Evolutionary conservation across 805 yeast genomes (phyloP).

Genomic region (Maudiozyma turicensis): DNA sequence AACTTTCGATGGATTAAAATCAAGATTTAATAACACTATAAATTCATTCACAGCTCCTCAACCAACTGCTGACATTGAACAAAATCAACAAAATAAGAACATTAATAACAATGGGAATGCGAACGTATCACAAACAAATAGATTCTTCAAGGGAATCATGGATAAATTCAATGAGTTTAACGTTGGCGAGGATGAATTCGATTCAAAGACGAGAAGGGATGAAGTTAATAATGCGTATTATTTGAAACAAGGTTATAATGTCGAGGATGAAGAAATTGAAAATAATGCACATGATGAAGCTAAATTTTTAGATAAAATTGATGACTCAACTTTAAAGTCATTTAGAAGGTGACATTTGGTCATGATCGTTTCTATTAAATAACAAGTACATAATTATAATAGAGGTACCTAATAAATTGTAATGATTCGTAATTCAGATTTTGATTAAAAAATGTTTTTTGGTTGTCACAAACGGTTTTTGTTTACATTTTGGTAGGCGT

Average conservation of each 20-base stretch:
- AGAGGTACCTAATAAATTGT: too few species aligned
- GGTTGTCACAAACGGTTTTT: too few species aligned
- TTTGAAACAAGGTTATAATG: slow-evolving; percentile 19
- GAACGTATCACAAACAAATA: background rate
- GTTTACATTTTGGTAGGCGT: too few species aligned
- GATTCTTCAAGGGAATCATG: slow-evolving; percentile 14
- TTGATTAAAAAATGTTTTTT: too few species aligned
- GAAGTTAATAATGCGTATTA: slow-evolving; percentile 13
- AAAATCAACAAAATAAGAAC: background rate
- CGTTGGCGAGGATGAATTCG: slow-evolving; percentile 25
- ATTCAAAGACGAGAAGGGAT: slow-evolving; percentile 9
- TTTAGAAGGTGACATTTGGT: background rate
- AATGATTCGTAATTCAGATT: too few species aligned
- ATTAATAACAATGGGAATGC: background rate
- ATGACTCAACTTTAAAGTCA: background rate
- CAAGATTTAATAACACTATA: background rate
- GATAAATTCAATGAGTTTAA: slow-evolving; percentile 27
- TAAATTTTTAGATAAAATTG: slow-evolving; percentile 1
- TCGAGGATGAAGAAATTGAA: slow-evolving; percentile 22
- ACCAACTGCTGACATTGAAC: background rate
- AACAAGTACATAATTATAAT: too few species aligned
- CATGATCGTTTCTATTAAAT: too few species aligned
- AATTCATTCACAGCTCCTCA: background rate
- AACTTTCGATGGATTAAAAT: background rate
- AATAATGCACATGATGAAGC: slow-evolving; percentile 10